These are phyloP conservation scores for Leishmania turanica DNA, from an alignment of 208 protist species.

Conservation along the genomic window DNA sequence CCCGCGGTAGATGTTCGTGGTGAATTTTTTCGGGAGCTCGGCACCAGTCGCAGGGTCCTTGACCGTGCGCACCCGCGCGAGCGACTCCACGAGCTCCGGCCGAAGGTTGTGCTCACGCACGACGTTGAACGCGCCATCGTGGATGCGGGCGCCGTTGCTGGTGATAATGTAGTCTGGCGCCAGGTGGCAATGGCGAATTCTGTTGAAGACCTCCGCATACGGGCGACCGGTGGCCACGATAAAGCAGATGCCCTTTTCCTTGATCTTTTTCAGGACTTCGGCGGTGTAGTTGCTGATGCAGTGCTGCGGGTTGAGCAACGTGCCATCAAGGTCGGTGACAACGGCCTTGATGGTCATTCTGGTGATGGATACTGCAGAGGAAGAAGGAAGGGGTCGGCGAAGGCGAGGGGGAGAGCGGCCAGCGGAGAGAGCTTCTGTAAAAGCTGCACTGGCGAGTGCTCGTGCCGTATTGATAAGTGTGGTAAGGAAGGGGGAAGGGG, in stretches of 20 bases:
- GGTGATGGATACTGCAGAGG: not conserved
- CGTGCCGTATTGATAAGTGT: not conserved
- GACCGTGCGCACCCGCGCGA: conserved; percentile 25
- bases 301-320: conserved; percentile 42
- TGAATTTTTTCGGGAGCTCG: conserved; percentile 33
- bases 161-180: conserved; percentile 52
- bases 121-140: conserved; percentile 33
- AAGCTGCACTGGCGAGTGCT: not conserved
- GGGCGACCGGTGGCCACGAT: conserved; percentile 48
- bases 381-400: not conserved
- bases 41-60: conserved; percentile 1
- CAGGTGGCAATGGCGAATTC: conserved; percentile 19
- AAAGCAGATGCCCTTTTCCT: conserved; percentile 35
- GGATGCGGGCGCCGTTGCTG: conserved; percentile 49
- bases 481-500: not conserved
- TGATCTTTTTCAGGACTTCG: conserved; percentile 22
- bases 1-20: conserved; percentile 56
- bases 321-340: conserved; percentile 56
- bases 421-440: not conserved
- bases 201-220: conserved; percentile 32
- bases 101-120: conserved; percentile 49
- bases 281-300: conserved; percentile 41
- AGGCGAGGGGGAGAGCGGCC: not conserved
- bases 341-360: conserved; percentile 47
- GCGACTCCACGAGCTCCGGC: conserved; percentile 28